Evolutionary conservation across 2,329 filamentous ascomycete genomes (phyloP).

Genomic region (Botrytis elliptica): DNA sequence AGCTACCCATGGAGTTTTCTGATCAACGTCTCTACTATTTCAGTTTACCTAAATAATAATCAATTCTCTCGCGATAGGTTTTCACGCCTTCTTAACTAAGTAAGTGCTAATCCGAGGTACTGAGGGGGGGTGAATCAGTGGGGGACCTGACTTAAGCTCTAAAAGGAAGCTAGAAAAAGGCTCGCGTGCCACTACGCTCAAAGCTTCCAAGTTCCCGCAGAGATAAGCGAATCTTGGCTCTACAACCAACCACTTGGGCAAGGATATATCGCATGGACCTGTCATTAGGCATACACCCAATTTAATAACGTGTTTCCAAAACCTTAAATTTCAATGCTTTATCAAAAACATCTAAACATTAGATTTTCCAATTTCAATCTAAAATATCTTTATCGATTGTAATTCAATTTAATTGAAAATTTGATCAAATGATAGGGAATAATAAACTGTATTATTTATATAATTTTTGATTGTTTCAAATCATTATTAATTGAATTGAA

Average conservation of each 20-base stretch:
- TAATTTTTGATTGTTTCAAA: too few species aligned
- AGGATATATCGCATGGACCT: neutral
- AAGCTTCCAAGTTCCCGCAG: too few species aligned
- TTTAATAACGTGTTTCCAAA: too few species aligned
- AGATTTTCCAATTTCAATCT: too few species aligned
- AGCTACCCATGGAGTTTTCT: neutral
- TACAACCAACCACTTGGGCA: neutral
- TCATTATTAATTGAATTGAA: too few species aligned
- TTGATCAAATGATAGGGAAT: too few species aligned
- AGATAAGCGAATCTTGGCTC: conserved; percentile 15
- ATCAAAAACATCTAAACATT: too few species aligned
- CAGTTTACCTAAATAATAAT: neutral
- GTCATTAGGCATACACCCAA: neutral
- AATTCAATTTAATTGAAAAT: too few species aligned
- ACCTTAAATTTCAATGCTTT: too few species aligned
- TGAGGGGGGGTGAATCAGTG: neutral
- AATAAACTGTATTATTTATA: too few species aligned
- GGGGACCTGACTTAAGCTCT: conserved; percentile 1
- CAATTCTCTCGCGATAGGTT: neutral
- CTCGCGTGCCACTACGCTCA: neutral
- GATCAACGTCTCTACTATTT: neutral
- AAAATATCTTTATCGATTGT: too few species aligned
- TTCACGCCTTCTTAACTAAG: conserved; percentile 4
- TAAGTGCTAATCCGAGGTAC: neutral
- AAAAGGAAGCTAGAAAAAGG: conserved; percentile 19